Evolutionary conservation across 2,329 filamentous ascomycete genomes (phyloP).

Genomic region (Thelonectria discophora): DNA sequence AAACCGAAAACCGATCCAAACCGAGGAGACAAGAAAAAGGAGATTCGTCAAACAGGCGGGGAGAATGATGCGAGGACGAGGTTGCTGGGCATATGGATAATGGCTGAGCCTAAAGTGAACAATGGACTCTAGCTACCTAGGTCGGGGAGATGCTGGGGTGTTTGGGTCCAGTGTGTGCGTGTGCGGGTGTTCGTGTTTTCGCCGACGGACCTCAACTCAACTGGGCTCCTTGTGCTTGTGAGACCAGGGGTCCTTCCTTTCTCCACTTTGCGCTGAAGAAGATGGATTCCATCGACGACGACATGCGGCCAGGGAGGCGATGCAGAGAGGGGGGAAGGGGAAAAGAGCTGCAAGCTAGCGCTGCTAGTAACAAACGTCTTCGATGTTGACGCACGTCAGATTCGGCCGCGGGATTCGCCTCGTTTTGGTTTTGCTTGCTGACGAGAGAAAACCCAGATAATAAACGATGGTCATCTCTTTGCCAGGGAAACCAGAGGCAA

Average conservation of each 20-base stretch:
- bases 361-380: too few species aligned
- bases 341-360: not conserved
- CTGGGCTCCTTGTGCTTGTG: too few species aligned
- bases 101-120: slow-evolving; percentile 12
- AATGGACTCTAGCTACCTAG: not conserved
- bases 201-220: too few species aligned
- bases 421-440: too few species aligned
- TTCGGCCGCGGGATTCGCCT: too few species aligned
- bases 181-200: too few species aligned
- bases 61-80: not conserved
- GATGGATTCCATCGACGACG: too few species aligned
- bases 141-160: too few species aligned
- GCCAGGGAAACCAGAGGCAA: slow-evolving; percentile 25
- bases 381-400: too few species aligned
- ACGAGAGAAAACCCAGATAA: too few species aligned
- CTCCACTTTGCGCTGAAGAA: too few species aligned
- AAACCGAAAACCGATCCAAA: not conserved
- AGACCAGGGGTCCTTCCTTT: slow-evolving; percentile 15
- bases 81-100: slow-evolving; percentile 1
- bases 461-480: slow-evolving; percentile 7
- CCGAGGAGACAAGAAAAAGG: not conserved
- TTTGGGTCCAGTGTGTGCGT: too few species aligned
- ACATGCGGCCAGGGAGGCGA: not conserved
- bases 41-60: slow-evolving; percentile 8
- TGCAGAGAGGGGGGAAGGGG: not conserved